Conservation (phyloP, 371 early-diverging fungal species). For the Dinochytrium kinnereticum region DNA sequence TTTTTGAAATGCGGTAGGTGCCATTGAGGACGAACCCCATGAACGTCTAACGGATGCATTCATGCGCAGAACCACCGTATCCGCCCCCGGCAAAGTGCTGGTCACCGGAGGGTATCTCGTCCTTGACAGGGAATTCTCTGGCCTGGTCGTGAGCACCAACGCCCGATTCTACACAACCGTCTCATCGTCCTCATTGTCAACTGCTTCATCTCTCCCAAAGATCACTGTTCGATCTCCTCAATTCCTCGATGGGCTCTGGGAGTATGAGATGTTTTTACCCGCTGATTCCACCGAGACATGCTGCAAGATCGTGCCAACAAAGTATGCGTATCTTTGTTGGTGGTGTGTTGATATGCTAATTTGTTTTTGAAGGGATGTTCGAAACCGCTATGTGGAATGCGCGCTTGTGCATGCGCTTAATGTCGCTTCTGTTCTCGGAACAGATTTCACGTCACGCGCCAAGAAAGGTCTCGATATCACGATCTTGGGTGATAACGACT, state of each 20-base stretch:
- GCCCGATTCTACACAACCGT: slow-evolving; percentile 80
- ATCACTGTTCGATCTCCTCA: slow-evolving; percentile 50
- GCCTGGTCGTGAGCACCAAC: slow-evolving; percentile 82
- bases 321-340: neutral
- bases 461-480: slow-evolving; percentile 64
- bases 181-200: neutral
- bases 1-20: no score
- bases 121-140: slow-evolving; percentile 77
- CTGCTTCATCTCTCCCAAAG: slow-evolving; percentile 5
- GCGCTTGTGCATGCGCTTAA: slow-evolving; percentile 39
- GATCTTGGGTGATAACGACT: slow-evolving; percentile 92
- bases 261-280: slow-evolving; percentile 25
- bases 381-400: slow-evolving; percentile 41
- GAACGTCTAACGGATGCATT: no score
- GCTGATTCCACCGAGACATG: neutral
- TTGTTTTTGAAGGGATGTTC: neutral
- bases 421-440: neutral
- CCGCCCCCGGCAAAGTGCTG: slow-evolving; percentile 95
- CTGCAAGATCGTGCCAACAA: neutral
- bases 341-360: neutral
- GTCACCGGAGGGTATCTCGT: slow-evolving; percentile 95
- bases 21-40: no score
- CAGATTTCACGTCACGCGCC: slow-evolving; percentile 1
- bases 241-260: slow-evolving; percentile 52
- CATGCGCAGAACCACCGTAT: slow-evolving; percentile 37